These are phyloP conservation scores for Magnusiomyces fungicola DNA, from an alignment of 1,139 yeast species.

Conservation along the genomic window DNA sequence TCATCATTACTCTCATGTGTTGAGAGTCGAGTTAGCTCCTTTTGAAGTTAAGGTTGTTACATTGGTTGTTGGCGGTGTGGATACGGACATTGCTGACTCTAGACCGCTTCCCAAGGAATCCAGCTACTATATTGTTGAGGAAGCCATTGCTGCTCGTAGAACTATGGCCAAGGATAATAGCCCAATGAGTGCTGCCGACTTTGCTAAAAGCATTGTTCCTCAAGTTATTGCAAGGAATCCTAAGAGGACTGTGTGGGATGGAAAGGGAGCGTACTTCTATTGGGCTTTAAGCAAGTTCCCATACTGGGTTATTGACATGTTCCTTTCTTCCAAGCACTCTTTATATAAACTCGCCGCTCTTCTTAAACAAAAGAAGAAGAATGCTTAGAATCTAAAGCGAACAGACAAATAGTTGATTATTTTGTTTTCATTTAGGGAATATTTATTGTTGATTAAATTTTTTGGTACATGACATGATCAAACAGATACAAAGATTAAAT, in stretches of 20 bases:
- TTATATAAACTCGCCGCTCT: background rate
- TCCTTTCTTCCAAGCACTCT: background rate
- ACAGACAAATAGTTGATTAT: too few relatives aligned
- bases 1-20: conserved; percentile 56
- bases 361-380: background rate
- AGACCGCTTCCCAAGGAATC: conserved; percentile 53
- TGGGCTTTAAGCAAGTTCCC: conserved; percentile 33
- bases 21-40: conserved; percentile 63
- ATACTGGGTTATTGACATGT: conserved; percentile 41
- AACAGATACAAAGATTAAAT: too few relatives aligned
- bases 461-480: too few relatives aligned
- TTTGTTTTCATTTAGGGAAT: too few relatives aligned
- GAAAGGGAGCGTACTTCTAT: conserved; percentile 41
- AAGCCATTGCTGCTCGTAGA: conserved; percentile 48
- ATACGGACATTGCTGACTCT: conserved; percentile 52
- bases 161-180: conserved; percentile 52
- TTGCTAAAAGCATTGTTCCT: conserved; percentile 47
- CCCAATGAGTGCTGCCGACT: conserved; percentile 53
- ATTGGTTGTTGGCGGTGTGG: conserved; percentile 61
- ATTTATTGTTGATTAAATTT: too few relatives aligned
- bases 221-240: conserved; percentile 42
- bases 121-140: conserved; percentile 40
- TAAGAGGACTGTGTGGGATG: conserved; percentile 48
- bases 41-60: conserved; percentile 68
- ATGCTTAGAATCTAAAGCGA: background rate